Conservation (phyloP, 2,329 filamentous ascomycete genomes). For the Trichoderma atrobrunneum region DNA sequence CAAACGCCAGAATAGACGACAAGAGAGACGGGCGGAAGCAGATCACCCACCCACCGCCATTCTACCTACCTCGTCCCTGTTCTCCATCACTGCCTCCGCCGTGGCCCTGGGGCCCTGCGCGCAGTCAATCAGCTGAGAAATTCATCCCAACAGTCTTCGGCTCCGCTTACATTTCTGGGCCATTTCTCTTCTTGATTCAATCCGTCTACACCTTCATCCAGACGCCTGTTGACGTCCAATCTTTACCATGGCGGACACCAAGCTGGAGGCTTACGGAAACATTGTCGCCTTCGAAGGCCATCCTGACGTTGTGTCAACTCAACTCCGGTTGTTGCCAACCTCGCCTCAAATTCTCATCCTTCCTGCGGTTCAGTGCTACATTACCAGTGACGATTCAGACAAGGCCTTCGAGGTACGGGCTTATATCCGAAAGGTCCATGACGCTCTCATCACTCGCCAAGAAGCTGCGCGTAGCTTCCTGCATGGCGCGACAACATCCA, state of each 20-base stretch:
- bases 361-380: constrained; percentile 49
- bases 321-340: constrained; percentile 57
- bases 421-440: constrained; percentile 50
- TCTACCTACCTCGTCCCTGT: background rate
- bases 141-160: background rate
- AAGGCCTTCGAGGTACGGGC: constrained; percentile 32
- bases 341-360: constrained; percentile 58
- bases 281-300: constrained; percentile 61
- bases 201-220: background rate
- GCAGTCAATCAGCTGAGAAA: background rate
- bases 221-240: background rate
- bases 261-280: constrained; percentile 40
- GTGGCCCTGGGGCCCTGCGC: background rate
- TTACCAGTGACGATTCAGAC: constrained; percentile 32
- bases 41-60: constrained; percentile 6
- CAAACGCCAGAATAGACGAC: background rate
- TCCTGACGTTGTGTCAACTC: constrained; percentile 53
- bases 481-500: constrained; percentile 40
- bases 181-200: background rate
- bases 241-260: constrained; percentile 26
- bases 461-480: constrained; percentile 53
- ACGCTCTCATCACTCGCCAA: constrained; percentile 46
- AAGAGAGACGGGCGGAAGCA: background rate
- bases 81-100: constrained; percentile 2
- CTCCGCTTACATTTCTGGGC: constrained; percentile 1